Evolutionary conservation across 257 asterid genomes (phyloP), one percentile per base, ranked within the genome.

Genomic region (Misopates orontium): DNA sequence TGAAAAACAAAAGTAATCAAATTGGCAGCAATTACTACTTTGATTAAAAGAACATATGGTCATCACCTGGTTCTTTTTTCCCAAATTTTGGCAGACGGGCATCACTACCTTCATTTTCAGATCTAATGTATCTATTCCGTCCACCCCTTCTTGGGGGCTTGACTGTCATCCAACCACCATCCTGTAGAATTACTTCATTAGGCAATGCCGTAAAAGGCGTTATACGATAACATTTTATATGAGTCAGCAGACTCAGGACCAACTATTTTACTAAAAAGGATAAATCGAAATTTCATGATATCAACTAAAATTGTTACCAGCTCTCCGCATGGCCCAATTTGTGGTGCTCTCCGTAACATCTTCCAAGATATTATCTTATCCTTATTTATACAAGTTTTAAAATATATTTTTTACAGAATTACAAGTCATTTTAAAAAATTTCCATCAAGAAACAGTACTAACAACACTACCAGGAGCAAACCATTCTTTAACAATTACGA

Each of bases 61-160:
- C 70, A 79, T 79, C 82, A 80, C 82, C 89, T 71, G 56, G 67
- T 65, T 77, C 73, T 48, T 63, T 79, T 48, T 73, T 84, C 16
- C 47, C 75, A 58, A 67, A 53, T 69, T 64, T 75, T 10, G 78
- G 70, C 67, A 58, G 86, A 73, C 58, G 79, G 74, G 72, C 60
- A 62, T 78, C 88, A 77, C 28, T 63, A 52, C 74, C 84, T 77
- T 86, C 90, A 76, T 71, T 85, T 53, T 76, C 90, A 32, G 80
- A 57, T 23, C 81, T 47, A 52, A 59, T 48, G 24, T 80, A 73
- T 69, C 77, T 89, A n/a, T 77, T 79, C 68, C 85, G 81, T 73
- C 87, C 86, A 58, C 83, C 82, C 78, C 87, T 85, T 82, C 90
- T 84, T 64, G 92, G 87, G 62, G 88, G 86, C 36, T 78, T 85